Evolutionary conservation across 768 basidiomycete species (phyloP), one percentile per base, ranked within the genome.

Genomic region (Macrocybe gigantea): DNA sequence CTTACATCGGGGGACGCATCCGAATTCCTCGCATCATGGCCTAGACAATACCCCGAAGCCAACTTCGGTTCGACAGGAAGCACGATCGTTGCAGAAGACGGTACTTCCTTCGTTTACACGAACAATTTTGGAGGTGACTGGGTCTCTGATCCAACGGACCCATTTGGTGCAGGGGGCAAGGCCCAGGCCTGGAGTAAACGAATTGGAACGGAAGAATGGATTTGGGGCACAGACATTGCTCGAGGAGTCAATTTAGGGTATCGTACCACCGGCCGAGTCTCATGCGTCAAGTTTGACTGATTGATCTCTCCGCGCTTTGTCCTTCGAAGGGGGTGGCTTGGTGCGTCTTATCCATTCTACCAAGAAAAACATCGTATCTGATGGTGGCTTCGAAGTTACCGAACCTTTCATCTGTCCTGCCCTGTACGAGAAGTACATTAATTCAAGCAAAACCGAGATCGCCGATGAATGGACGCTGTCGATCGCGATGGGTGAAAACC

Each of bases 391-490:
- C 62, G 75, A 85, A 57, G 78, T 79, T 11, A 66, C 79, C 35
- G 87, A 88, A 60, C 85, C 83, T 12, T 65, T 53, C 60, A 84
- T 87, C 62, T 62, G 72, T 6, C 84, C 84, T 11, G 68, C 72
- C 1, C 62, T 84, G 15, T 84, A 69, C 67, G 73, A 84, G 55
- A 75, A 77, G 52, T 84, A 83, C 59, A 61, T 72, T 5, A 60
- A 65, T 36, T 68, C 75, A 1, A 22, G 22, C 4, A 22, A 22
- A 22, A 22, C 22, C 22, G 22, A 22, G 22, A 22, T 22, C 22
- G 64, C 73, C 7, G 84, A 87, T 53, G 85, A 87, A 65, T 86
- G 80, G 80, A 82, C 80, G 5, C 72, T 87, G 50, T 78, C 75
- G 37, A 63, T 68, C 49, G 72, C 78, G 22, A 78, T 88, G 75